Evolutionary conservation across 805 yeast genomes (phyloP).

Genomic region (Saturnispora silvae): DNA sequence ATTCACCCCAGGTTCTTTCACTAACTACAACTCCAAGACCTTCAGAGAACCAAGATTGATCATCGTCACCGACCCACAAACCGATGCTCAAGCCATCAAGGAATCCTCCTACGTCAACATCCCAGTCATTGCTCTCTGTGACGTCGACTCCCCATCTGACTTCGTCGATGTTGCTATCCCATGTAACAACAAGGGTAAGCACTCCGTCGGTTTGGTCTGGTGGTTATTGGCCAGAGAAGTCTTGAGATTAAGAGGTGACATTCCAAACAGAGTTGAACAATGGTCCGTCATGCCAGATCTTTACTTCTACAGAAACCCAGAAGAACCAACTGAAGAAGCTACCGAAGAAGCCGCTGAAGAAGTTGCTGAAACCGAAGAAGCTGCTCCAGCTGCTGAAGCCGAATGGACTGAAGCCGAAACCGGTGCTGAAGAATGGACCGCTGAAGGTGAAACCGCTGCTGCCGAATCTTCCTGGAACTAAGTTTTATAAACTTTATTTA

Average conservation of each 20-base stretch:
- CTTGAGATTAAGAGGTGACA: conserved; percentile 95
- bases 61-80: conserved; percentile 99
- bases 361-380: conserved; percentile 36
- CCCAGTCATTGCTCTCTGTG: conserved; percentile 98
- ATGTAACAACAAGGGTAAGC: conserved; percentile 99
- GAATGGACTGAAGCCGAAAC: conserved; percentile 28
- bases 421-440: conserved; percentile 30
- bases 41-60: conserved; percentile 99
- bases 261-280: conserved; percentile 91
- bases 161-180: conserved; percentile 99
- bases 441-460: conserved; percentile 22
- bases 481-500: conserved; percentile 4
- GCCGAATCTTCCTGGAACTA: conserved; percentile 28
- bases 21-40: conserved; percentile 99
- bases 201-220: conserved; percentile 99
- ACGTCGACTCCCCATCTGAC: conserved; percentile 98
- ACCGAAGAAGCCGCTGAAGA: conserved; percentile 55
- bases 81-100: conserved; percentile 99
- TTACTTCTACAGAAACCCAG: conserved; percentile 99
- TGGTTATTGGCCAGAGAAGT: conserved; percentile 99
- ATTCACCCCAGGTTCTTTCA: conserved; percentile 99
- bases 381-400: conserved; percentile 39
- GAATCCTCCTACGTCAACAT: conserved; percentile 99
- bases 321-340: conserved; percentile 82
- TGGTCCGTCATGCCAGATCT: conserved; percentile 99